A percentile compares a stretch with the other conserved stretches of the same genome.
Conservation (phyloP, 768 basidiomycete genomes). For the Kwoniella sp. region DNA sequence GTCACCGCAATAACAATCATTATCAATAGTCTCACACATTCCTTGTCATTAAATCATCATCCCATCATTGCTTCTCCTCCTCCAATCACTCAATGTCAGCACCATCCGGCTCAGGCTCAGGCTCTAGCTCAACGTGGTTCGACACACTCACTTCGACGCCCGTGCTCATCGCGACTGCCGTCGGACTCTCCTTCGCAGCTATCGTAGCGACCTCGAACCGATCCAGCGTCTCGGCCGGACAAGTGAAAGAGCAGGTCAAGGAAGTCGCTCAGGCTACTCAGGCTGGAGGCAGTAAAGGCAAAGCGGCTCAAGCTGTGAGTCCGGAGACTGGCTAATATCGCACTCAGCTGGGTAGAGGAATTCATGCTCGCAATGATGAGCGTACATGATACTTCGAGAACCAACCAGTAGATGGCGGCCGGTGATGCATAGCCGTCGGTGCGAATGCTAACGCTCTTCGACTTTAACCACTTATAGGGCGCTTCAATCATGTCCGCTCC, state of each 20-base stretch:
- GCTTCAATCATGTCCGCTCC: slow-evolving; percentile 53
- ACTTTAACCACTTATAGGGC: slow-evolving; percentile 27
- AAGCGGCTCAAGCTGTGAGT: slow-evolving; percentile 45
- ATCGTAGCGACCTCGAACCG: slow-evolving; percentile 19
- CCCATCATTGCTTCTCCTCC: too few species aligned
- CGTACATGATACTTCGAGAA: too few species aligned
- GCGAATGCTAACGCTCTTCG: background rate
- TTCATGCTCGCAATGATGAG: too few species aligned
- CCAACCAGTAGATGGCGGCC: too few species aligned
- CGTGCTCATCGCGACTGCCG: slow-evolving; percentile 37
- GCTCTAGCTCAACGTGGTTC: slow-evolving; percentile 27
- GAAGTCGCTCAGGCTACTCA: slow-evolving; percentile 23
- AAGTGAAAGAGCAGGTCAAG: slow-evolving; percentile 33
- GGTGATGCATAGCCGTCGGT: too few species aligned
- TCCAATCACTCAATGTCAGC: slow-evolving; percentile 5
- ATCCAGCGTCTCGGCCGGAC: slow-evolving; percentile 3
- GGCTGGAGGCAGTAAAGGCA: slow-evolving; percentile 27
- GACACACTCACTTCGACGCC: slow-evolving; percentile 43
- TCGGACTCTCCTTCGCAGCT: slow-evolving; percentile 36
- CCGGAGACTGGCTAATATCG: background rate
- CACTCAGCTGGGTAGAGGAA: too few species aligned
- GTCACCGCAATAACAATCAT: too few species aligned
- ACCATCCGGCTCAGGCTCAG: slow-evolving; percentile 5
- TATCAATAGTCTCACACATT: background rate
- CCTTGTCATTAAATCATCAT: background rate